Base-by-base conservation (phyloP, 306 rosid genomes). In the Fagus sylvatica region DNA sequence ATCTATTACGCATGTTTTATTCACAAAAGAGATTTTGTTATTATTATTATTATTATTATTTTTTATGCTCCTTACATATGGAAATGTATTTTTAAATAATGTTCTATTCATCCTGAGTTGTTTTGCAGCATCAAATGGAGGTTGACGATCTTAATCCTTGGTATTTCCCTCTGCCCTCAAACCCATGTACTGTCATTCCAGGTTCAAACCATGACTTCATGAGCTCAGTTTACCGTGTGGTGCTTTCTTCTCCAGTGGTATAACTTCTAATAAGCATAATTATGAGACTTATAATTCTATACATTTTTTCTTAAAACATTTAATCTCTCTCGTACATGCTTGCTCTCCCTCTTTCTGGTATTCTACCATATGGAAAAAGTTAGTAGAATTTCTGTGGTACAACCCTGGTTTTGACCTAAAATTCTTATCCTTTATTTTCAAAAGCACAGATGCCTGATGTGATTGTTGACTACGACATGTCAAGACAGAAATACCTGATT, bases 201-300 rank as follows among this genome's bases (percentile, higher is more conserved):
- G 97, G 97, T 82, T 95, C 97, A 70, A 95, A 95, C 85, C 97
- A 90, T 71, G 98, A 92, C 87, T 92, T 90, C 87, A 73, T 74
- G 91, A 89, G 69, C 72, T 72, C 85, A 4, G 83, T 83, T 46
- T 95, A 88, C 73, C 98, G 93, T 1, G 89, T 81, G 67, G 98
- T 95, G 85, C 91, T 95, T 80, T 92, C 98, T 9, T 95, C 97
- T 51, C 98, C 96, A 16, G 97, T 92, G 98, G 98, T 95, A 91
- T 84, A 82, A 51, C 54, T 69, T 69, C 37, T 68, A 60, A 43
- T 34, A 64, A 3, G 4, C 33, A 48, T 62, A 28, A 33, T 69
- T 46, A 32, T 32, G 37, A 56, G 6, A 33, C 60, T 43, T 22
- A 22, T 22, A 22, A 22, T 69, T 53, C 55, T 4, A 17, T 53